Conservation (phyloP, 2,329 filamentous ascomycete genomes). For the Exophiala sp. region DNA sequence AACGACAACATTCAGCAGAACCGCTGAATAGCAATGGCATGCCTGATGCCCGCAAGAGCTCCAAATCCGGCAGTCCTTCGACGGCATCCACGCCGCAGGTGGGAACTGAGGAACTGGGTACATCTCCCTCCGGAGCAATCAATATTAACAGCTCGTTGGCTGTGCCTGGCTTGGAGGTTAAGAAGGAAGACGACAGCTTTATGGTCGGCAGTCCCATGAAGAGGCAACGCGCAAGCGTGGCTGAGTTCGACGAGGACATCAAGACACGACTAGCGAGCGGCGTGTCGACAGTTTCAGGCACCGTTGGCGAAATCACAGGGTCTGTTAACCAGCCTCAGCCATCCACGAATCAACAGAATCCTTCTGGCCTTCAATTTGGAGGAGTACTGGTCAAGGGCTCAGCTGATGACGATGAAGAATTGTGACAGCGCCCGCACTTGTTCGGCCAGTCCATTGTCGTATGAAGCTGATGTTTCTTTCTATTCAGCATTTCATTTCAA, state of each 20-base stretch:
- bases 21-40: conserved; percentile 38
- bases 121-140: conserved; percentile 32
- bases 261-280: conserved; percentile 37
- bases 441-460: background rate
- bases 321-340: conserved; percentile 13
- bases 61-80: conserved; percentile 37
- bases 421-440: conserved; percentile 9
- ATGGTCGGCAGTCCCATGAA: conserved; percentile 43
- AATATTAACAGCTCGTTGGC: conserved; percentile 14
- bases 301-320: conserved; percentile 34
- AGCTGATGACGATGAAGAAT: conserved; percentile 28
- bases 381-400: conserved; percentile 23
- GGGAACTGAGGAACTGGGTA: conserved; percentile 32
- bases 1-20: conserved; percentile 60
- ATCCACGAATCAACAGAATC: conserved; percentile 20
- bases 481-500: background rate
- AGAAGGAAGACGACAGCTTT: conserved; percentile 34
- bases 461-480: background rate
- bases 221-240: conserved; percentile 43
- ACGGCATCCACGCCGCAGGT: conserved; percentile 36
- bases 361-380: conserved; percentile 28
- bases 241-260: conserved; percentile 38
- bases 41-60: conserved; percentile 37
- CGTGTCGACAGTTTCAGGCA: conserved; percentile 30
- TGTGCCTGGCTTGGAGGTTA: conserved; percentile 24